These are phyloP conservation scores for Tremellales sp. DNA, from an alignment of 1,284 basidiomycete genomes.

Conservation along the genomic window DNA sequence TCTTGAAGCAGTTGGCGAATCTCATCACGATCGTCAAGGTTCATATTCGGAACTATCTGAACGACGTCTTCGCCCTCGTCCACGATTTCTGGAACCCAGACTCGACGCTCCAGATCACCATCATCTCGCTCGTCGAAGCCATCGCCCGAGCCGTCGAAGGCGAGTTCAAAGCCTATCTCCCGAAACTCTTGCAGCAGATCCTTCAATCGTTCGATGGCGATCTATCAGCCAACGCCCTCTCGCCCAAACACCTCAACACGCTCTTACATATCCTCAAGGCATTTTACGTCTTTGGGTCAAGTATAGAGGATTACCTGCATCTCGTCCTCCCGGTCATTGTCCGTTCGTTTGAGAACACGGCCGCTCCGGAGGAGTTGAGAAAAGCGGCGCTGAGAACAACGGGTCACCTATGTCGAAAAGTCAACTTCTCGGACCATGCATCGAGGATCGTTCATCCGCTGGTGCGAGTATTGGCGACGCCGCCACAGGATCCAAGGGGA, in stretches of 20 bases:
- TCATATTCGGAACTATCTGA: conserved; percentile 89
- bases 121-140: conserved; percentile 90
- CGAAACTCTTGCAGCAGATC: conserved; percentile 83
- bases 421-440: conserved; percentile 99
- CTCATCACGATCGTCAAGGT: conserved; percentile 97
- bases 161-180: conserved; percentile 97
- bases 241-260: conserved; percentile 82
- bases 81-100: conserved; percentile 84
- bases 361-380: conserved; percentile 70
- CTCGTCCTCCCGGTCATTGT: conserved; percentile 95
- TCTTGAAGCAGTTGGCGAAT: conserved; percentile 93
- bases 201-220: conserved; percentile 86
- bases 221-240: conserved; percentile 49
- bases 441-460: conserved; percentile 96
- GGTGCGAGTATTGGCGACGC: conserved; percentile 77
- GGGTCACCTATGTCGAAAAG: conserved; percentile 82
- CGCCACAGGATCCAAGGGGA: too few relatives aligned
- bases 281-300: conserved; percentile 90
- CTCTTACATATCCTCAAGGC: conserved; percentile 73
- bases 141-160: conserved; percentile 94
- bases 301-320: conserved; percentile 97
- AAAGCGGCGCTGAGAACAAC: conserved; percentile 89
- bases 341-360: conserved; percentile 80
- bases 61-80: conserved; percentile 75
- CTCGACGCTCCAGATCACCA: conserved; percentile 78